Evolutionary conservation across 1,284 basidiomycete genomes (phyloP).

Genomic region (Spongispora temasekensis): DNA sequence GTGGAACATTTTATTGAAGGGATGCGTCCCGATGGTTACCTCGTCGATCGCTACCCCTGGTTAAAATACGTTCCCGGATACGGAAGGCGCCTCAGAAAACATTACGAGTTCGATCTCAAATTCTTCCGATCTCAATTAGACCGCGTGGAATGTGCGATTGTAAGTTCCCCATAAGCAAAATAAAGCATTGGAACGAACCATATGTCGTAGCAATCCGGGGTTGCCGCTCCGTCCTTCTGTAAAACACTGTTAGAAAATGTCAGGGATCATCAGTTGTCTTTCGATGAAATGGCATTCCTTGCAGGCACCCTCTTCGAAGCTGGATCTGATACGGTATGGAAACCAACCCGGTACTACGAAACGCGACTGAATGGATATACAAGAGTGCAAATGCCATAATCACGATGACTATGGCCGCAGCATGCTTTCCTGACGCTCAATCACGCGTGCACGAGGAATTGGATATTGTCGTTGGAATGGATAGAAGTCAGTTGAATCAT

Average conservation of each 20-base stretch:
- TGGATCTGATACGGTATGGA: constrained; percentile 56
- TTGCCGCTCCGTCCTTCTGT: constrained; percentile 48
- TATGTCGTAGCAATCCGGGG: constrained; percentile 32
- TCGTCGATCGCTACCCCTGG: constrained; percentile 60
- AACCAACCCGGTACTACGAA: too few relatives aligned
- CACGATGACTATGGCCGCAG: constrained; percentile 62
- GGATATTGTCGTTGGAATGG: constrained; percentile 56
- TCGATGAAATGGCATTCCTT: constrained; percentile 59
- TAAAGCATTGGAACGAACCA: constrained; percentile 8
- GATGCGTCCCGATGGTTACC: constrained; percentile 56
- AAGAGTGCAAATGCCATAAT: constrained; percentile 31
- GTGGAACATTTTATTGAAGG: constrained; percentile 51
- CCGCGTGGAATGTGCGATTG: constrained; percentile 47
- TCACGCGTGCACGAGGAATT: constrained; percentile 59
- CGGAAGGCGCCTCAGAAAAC: constrained; percentile 30
- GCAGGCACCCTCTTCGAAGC: constrained; percentile 67
- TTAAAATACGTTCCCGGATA: constrained; percentile 42
- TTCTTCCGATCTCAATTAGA: constrained; percentile 54
- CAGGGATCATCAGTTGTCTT: constrained; percentile 47
- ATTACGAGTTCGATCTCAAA: constrained; percentile 55
- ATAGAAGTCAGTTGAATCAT: constrained; percentile 41
- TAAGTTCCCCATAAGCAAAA: constrained; percentile 14
- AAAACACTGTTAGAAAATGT: constrained; percentile 59
- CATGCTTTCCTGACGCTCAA: constrained; percentile 58
- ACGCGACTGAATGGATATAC: neutral